phyloP scores from a whole-genome alignment of 257 asterid species.

The Agastache rugosa region DNA sequence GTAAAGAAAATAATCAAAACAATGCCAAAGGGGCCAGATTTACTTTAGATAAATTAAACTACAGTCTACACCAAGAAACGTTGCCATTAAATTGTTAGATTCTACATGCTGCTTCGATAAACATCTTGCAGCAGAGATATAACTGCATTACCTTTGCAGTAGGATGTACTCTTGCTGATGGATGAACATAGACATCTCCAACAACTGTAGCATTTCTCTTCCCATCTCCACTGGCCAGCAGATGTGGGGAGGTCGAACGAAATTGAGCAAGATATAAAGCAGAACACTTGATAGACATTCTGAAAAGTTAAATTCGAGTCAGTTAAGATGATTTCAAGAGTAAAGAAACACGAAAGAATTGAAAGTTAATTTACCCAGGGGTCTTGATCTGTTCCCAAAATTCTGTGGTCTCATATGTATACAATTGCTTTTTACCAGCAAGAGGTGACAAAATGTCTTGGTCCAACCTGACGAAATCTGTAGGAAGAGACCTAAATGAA shows the following conservation, averaged over 20 bases:
- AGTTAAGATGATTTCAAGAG: conserved; percentile 24
- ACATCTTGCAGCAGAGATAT: background rate
- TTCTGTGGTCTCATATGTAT: conserved; percentile 71
- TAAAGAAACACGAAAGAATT: conserved; percentile 19
- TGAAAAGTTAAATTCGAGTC: conserved; percentile 39
- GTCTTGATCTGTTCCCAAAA: conserved; percentile 96
- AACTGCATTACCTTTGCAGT: conserved; percentile 70
- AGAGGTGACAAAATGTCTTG: conserved; percentile 89
- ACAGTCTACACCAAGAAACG: background rate
- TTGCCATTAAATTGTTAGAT: background rate
- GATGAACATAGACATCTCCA: conserved; percentile 68
- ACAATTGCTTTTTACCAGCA: conserved; percentile 84
- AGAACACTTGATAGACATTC: conserved; percentile 75
- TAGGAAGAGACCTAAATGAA: conserved; percentile 63
- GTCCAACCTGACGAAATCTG: conserved; percentile 85
- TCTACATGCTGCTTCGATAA: background rate
- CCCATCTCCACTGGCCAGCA: conserved; percentile 62
- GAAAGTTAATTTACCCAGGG: conserved; percentile 60
- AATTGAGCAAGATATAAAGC: conserved; percentile 58
- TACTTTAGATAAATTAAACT: background rate
- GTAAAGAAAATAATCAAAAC: conserved; percentile 9
- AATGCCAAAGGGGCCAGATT: background rate
- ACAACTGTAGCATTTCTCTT: conserved; percentile 46
- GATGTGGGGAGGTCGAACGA: conserved; percentile 50
- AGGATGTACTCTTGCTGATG: conserved; percentile 91